Conservation (phyloP, 371 early-diverging fungal genomes). For the Mucor piriformis region DNA sequence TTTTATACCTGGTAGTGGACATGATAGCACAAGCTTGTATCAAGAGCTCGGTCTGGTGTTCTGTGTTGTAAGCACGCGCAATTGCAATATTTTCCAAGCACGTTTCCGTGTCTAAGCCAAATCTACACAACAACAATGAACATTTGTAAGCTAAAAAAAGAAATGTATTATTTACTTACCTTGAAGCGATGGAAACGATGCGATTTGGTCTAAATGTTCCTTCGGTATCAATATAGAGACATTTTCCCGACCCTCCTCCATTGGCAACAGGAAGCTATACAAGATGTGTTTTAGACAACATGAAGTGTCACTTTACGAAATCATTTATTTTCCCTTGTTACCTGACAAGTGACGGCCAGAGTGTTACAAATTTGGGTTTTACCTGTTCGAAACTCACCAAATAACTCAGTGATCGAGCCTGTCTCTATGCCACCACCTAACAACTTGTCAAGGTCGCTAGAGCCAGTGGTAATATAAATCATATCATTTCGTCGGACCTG, state of each 20-base stretch:
- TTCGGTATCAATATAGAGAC: conserved; percentile 99
- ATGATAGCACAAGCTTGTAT: conserved; percentile 97
- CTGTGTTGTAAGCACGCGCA: conserved; percentile 98
- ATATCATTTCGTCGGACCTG: conserved; percentile 83
- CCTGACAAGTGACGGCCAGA: conserved; percentile 96
- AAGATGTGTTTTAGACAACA: too few relatives aligned
- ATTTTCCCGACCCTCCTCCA: conserved; percentile 98
- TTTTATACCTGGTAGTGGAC: conserved; percentile 58
- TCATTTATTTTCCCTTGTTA: too few relatives aligned
- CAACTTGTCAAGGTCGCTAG: conserved; percentile 92
- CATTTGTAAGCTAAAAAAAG: too few relatives aligned
- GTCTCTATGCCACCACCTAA: conserved; percentile 98
- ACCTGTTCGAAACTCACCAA: conserved; percentile 99
- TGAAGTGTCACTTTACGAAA: too few relatives aligned
- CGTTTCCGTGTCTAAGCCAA: conserved; percentile 85
- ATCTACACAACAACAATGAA: conserved; percentile 32
- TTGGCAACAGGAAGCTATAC: conserved; percentile 76
- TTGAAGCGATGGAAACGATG: conserved; percentile 88
- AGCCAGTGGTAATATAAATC: conserved; percentile 91
- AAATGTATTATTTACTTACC: conserved; percentile 34
- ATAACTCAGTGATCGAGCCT: conserved; percentile 97
- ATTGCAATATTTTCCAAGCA: conserved; percentile 96
- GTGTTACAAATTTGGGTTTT: conserved; percentile 99
- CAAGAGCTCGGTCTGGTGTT: conserved; percentile 94
- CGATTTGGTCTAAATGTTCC: conserved; percentile 98